phyloP scores from a whole-genome alignment of 495 filamentous ascomycete species.

The Xylaria flabelliformis region DNA sequence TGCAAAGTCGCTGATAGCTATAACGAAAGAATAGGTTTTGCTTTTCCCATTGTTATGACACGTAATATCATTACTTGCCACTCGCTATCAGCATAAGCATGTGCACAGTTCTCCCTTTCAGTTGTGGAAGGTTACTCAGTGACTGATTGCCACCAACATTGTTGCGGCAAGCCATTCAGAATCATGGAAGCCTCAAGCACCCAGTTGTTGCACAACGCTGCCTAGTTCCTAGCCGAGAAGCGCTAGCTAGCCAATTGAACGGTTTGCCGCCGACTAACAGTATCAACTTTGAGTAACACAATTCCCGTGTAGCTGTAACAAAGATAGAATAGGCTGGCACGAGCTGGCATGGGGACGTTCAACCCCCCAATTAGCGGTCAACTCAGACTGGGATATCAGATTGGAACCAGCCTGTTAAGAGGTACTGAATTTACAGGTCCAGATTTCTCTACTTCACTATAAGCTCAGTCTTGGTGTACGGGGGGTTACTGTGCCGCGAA shows the following conservation, averaged over 20 bases:
- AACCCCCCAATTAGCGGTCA: neutral
- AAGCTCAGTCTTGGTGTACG: neutral
- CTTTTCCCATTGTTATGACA: neutral
- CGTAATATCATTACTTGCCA: neutral
- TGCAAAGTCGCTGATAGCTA: neutral
- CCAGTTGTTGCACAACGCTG: neutral
- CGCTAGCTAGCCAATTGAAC: neutral
- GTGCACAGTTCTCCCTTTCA: neutral
- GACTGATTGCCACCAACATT: neutral
- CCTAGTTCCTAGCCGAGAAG: neutral
- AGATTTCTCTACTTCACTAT: neutral
- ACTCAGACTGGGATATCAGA: neutral
- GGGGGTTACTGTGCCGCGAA: neutral
- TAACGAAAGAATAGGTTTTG: neutral
- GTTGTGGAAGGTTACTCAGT: neutral
- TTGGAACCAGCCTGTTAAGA: too few relatives aligned
- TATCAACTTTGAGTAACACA: neutral
- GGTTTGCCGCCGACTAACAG: neutral
- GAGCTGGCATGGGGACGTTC: neutral
- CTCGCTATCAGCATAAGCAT: neutral
- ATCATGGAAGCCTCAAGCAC: neutral
- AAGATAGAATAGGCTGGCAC: neutral
- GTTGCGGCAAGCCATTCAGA: neutral
- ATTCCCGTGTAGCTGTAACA: slow-evolving; percentile 4
- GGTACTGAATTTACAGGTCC: neutral